Evolutionary conservation across 78 protist genomes (phyloP).

Genomic region (Dictyostelium firmibasis): DNA sequence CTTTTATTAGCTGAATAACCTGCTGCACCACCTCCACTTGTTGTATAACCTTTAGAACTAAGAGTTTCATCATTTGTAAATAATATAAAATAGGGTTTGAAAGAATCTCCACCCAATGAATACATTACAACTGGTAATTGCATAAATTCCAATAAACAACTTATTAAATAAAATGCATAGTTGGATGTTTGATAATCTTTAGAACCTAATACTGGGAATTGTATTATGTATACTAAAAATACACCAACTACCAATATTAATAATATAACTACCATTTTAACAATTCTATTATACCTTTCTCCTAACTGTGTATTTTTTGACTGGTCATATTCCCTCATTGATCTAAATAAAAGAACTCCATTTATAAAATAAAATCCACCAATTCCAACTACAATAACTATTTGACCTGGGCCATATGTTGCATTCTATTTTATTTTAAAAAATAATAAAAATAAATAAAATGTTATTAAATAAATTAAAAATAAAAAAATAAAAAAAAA

Average conservation of each 20-base stretch:
- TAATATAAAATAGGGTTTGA: background rate
- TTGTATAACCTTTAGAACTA: background rate
- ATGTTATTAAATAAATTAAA: background rate
- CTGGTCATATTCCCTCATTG: background rate
- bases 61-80: background rate
- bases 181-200: background rate
- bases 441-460: too few relatives aligned
- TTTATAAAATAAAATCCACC: constrained; percentile 1
- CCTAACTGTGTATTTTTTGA: background rate
- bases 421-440: background rate
- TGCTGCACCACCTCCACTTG: background rate
- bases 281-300: background rate
- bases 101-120: background rate
- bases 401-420: background rate
- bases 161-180: background rate
- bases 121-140: background rate
- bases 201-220: background rate
- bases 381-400: background rate
- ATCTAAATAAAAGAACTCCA: background rate
- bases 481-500: background rate
- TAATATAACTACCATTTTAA: background rate
- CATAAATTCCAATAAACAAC: background rate
- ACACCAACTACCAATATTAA: background rate
- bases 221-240: background rate
- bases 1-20: background rate